Conservation (phyloP, 345 rosid genomes). For the Jatropha curcas region DNA sequence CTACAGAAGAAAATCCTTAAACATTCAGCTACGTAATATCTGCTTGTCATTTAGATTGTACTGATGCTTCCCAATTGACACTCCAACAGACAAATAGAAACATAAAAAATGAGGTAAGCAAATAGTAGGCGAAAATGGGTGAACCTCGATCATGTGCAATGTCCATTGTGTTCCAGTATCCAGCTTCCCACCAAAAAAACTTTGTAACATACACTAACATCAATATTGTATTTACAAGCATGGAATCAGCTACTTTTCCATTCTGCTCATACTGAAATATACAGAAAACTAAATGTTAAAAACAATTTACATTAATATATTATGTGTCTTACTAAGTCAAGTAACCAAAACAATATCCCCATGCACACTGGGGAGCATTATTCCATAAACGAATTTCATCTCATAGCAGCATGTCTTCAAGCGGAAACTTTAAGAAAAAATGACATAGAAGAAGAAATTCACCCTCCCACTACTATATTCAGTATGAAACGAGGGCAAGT, state of each 20-base stretch:
- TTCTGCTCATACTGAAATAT: slow-evolving; percentile 70
- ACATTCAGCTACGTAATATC: background rate
- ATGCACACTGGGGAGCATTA: too few species aligned
- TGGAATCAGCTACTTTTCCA: slow-evolving; percentile 83
- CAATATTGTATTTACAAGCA: slow-evolving; percentile 88
- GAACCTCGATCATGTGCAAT: slow-evolving; percentile 98
- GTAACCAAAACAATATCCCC: too few species aligned
- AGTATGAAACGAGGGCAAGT: too few species aligned
- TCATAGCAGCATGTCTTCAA: too few species aligned
- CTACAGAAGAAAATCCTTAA: background rate
- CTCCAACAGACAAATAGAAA: background rate
- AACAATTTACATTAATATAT: too few species aligned
- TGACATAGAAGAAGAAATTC: too few species aligned
- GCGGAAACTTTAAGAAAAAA: too few species aligned
- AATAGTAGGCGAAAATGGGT: slow-evolving; percentile 17
- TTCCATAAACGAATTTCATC: too few species aligned
- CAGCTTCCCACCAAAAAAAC: slow-evolving; percentile 99
- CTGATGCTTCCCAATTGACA: background rate
- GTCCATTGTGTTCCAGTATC: slow-evolving; percentile 98
- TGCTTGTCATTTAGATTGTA: background rate
- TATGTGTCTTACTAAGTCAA: too few species aligned
- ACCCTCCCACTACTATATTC: too few species aligned
- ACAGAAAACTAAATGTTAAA: slow-evolving; percentile 18
- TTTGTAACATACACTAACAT: slow-evolving; percentile 89
- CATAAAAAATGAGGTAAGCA: slow-evolving; percentile 1